These are phyloP conservation scores for Chalciporus sphaerocephalus DNA, from an alignment of 768 basidiomycete species.

Conservation along the genomic window DNA sequence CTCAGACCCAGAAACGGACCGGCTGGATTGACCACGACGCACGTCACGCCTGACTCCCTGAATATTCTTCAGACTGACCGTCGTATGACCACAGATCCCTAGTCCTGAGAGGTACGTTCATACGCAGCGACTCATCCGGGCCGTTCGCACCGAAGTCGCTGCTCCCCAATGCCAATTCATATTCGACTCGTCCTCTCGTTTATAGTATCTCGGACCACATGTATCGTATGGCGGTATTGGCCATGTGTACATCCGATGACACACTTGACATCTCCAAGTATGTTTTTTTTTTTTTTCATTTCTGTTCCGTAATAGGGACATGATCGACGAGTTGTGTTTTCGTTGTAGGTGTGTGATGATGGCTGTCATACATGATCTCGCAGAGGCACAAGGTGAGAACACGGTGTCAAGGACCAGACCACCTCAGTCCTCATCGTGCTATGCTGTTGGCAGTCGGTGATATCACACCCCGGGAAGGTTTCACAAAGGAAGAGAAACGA, in stretches of 20 bases:
- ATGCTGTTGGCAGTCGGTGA: slow-evolving; percentile 85
- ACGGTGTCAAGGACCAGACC: too few relatives aligned
- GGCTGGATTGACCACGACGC: slow-evolving; percentile 86
- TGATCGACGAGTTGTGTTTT: neutral
- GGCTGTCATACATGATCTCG: slow-evolving; percentile 89
- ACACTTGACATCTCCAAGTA: slow-evolving; percentile 72
- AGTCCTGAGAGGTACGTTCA: slow-evolving; percentile 68
- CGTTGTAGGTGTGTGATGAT: slow-evolving; percentile 75
- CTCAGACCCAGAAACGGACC: slow-evolving; percentile 90
- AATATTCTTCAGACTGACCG: neutral
- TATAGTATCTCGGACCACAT: slow-evolving; percentile 90
- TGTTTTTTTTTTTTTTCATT: slow-evolving; percentile 17
- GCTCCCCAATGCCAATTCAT: too few relatives aligned
- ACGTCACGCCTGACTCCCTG: neutral
- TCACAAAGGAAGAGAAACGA: slow-evolving; percentile 76
- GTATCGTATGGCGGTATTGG: slow-evolving; percentile 94
- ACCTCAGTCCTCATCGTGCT: too few relatives aligned
- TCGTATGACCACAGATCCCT: slow-evolving; percentile 51
- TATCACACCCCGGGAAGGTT: slow-evolving; percentile 85
- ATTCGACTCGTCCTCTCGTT: neutral
- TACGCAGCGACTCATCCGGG: neutral
- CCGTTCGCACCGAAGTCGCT: neutral
- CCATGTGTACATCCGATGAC: slow-evolving; percentile 79
- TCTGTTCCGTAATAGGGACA: neutral
- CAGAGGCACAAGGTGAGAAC: slow-evolving; percentile 79